A percentile compares a stretch with the other conserved stretches of the same genome.
These are phyloP conservation scores for Paramecium tetraurelia DNA, from an alignment of 73 alveolate genomes.

Conservation along the genomic window DNA sequence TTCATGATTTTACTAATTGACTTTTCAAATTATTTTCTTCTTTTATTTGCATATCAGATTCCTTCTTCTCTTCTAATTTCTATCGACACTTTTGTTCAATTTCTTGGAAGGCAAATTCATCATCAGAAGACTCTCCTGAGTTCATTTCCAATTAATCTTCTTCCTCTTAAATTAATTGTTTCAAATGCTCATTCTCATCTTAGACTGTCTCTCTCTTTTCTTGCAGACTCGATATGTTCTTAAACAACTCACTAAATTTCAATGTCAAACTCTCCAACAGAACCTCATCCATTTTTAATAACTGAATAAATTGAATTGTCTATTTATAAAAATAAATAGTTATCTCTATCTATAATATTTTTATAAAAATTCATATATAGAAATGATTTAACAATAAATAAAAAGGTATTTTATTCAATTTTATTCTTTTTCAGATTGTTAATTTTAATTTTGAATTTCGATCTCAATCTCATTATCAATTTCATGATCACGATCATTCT, in stretches of 20 bases:
- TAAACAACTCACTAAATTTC: background rate
- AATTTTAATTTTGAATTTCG: background rate
- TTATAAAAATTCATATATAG: background rate
- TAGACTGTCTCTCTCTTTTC: background rate
- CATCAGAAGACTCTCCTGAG: conserved; percentile 16
- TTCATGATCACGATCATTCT: background rate
- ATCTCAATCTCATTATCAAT: background rate
- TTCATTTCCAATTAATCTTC: background rate
- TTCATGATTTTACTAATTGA: background rate
- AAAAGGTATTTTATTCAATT: background rate
- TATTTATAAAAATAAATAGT: background rate
- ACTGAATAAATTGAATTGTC: background rate
- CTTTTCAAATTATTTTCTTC: conserved; percentile 28
- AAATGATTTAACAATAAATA: background rate
- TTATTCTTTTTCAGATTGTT: background rate
- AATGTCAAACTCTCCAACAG: background rate
- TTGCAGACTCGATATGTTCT: background rate
- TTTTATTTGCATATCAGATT: background rate
- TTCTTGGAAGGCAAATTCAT: background rate
- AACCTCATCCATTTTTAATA: background rate
- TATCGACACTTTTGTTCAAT: background rate
- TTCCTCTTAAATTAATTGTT: background rate
- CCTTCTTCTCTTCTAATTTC: background rate
- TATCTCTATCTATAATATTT: too few relatives aligned
- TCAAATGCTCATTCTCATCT: background rate